phyloP scores from a whole-genome alignment of 1,284 basidiomycete genomes.

The Cryptococcus floricola region DNA sequence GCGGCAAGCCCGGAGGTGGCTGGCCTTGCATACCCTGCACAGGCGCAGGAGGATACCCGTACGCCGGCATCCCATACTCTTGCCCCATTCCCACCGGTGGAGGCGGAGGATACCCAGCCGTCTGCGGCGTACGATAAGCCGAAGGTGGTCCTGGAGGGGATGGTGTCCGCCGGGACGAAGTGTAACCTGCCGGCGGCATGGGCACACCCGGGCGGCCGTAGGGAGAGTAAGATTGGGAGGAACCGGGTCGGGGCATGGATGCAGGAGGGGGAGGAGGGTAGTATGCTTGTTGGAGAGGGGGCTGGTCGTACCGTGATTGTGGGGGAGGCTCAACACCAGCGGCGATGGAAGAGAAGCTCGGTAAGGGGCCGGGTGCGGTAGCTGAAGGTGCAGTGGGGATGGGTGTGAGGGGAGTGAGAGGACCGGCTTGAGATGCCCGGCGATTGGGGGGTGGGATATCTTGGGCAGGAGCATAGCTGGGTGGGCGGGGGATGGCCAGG shows the following conservation, averaged over 20 bases:
- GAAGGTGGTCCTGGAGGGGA: neutral
- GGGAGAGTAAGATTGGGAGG: constrained; percentile 5
- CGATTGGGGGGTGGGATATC: neutral
- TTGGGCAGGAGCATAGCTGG: constrained; percentile 4
- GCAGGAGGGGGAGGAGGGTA: constrained; percentile 7
- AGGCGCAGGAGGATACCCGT: constrained; percentile 8
- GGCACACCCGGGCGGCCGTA: constrained; percentile 5
- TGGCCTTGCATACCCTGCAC: neutral
- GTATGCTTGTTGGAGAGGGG: constrained; percentile 6
- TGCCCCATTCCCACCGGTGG: neutral
- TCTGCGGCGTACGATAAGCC: constrained; percentile 12
- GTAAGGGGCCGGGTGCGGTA: constrained; percentile 9
- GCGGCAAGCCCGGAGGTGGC: neutral
- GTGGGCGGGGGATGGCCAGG: constrained; percentile 24
- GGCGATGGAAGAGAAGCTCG: constrained; percentile 22
- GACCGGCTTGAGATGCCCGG: constrained; percentile 10
- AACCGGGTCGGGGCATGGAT: neutral
- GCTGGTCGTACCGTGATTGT: constrained; percentile 13
- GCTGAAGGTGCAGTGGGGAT: constrained; percentile 1
- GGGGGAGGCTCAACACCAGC: constrained; percentile 21
- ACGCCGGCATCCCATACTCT: constrained; percentile 6
- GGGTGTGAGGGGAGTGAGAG: constrained; percentile 20
- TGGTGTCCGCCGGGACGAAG: neutral
- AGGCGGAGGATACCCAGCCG: constrained; percentile 6
- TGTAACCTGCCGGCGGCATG: neutral